These are phyloP conservation scores for Podila epicladia DNA, from an alignment of 192 early-diverging fungal species.

Conservation along the genomic window DNA sequence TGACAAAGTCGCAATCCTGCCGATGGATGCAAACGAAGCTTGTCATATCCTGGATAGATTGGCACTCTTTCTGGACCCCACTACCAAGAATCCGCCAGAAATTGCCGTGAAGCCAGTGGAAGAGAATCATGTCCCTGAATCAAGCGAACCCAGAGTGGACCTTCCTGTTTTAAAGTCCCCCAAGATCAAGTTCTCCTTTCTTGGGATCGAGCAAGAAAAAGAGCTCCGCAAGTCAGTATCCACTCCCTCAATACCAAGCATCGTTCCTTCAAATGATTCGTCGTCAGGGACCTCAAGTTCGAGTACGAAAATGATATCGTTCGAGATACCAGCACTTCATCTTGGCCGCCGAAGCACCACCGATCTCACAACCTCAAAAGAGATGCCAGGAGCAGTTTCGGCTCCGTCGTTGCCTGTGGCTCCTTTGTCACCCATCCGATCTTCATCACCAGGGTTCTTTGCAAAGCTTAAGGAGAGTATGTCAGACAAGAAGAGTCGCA, in stretches of 20 bases:
- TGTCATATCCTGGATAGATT: slow-evolving; percentile 23
- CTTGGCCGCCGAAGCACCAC: not conserved
- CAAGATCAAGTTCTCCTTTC: slow-evolving; percentile 33
- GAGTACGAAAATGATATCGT: slow-evolving; percentile 18
- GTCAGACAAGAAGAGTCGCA: slow-evolving; percentile 10
- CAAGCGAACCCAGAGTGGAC: too few species aligned
- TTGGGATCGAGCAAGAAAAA: slow-evolving; percentile 26
- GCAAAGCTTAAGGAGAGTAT: slow-evolving; percentile 24
- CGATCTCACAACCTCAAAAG: not conserved
- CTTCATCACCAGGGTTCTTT: slow-evolving; percentile 20
- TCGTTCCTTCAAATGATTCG: not conserved
- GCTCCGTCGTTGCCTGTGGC: not conserved
- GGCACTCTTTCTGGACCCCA: not conserved
- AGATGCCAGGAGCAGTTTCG: not conserved
- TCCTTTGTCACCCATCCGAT: slow-evolving; percentile 4
- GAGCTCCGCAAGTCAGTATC: slow-evolving; percentile 3
- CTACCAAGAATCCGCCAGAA: not conserved
- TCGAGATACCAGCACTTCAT: slow-evolving; percentile 18
- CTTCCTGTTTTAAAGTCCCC: slow-evolving; percentile 9
- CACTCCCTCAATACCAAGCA: not conserved
- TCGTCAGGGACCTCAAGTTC: not conserved
- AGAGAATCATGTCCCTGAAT: not conserved
- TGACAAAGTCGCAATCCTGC: slow-evolving; percentile 49
- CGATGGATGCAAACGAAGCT: slow-evolving; percentile 38
- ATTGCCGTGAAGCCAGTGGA: not conserved